Percentiles rank a stretch among this genome's conserved stretches.
These are phyloP conservation scores for Podosphaera leucotricha DNA, from an alignment of 2,329 filamentous ascomycete species.

Conservation along the genomic window DNA sequence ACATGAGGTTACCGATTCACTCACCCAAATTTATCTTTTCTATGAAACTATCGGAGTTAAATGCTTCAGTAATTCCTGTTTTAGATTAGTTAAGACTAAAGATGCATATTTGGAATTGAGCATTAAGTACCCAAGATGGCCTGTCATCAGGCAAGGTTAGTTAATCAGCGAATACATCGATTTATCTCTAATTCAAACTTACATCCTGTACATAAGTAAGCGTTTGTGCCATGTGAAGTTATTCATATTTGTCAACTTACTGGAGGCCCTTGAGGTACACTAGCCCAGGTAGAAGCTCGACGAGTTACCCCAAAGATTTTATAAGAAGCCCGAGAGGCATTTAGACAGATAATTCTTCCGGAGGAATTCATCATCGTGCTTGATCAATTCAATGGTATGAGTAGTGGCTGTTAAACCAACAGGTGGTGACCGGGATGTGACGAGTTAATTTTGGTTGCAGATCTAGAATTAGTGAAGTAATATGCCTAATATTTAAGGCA, in stretches of 20 bases:
- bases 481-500: no score
- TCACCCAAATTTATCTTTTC: slow-evolving; percentile 95
- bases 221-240: neutral
- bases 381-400: neutral
- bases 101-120: neutral
- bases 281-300: slow-evolving; percentile 54
- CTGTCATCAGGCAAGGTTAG: slow-evolving; percentile 21
- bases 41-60: slow-evolving; percentile 82
- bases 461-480: no score
- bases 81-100: slow-evolving; percentile 8
- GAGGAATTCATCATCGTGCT: neutral
- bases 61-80: slow-evolving; percentile 81
- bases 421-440: neutral
- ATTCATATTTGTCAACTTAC: slow-evolving; percentile 29
- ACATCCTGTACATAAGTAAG: slow-evolving; percentile 15
- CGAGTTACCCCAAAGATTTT: slow-evolving; percentile 3
- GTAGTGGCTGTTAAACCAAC: neutral
- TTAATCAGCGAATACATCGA: neutral
- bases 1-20: slow-evolving; percentile 9
- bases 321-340: neutral
- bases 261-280: slow-evolving; percentile 81
- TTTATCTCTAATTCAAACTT: slow-evolving; percentile 6
- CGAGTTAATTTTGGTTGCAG: no score
- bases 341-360: neutral
- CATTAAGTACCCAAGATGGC: slow-evolving; percentile 47